Percentiles rank a stretch among this genome's conserved stretches.
These are phyloP conservation scores for Clonostachys byssicola DNA, from an alignment of 2,329 filamentous ascomycete genomes.

Conservation along the genomic window DNA sequence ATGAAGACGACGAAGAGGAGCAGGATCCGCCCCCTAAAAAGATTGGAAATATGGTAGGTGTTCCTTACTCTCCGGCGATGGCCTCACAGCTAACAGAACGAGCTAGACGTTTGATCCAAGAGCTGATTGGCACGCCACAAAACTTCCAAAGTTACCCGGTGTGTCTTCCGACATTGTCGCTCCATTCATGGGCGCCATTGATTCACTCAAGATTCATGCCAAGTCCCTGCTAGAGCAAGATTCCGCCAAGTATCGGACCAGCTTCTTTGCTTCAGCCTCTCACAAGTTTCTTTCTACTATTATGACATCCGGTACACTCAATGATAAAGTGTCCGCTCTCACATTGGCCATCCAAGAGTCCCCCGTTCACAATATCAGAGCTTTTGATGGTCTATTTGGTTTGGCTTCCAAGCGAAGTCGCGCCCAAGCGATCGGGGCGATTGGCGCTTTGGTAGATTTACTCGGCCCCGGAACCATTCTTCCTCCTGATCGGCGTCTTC, in stretches of 20 bases:
- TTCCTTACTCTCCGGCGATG: conserved; percentile 1
- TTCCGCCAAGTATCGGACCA: conserved; percentile 67
- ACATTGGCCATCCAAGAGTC: conserved; percentile 95
- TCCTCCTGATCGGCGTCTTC: conserved; percentile 76
- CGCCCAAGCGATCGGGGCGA: conserved; percentile 86
- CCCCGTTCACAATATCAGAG: conserved; percentile 85
- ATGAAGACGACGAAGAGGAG: conserved; percentile 21
- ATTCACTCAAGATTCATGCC: conserved; percentile 64
- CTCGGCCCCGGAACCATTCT: conserved; percentile 84
- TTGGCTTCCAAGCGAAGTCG: conserved; percentile 92
- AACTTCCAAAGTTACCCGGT: conserved; percentile 34
- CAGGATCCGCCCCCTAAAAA: conserved; percentile 13
- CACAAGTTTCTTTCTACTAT: conserved; percentile 97
- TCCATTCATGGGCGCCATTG: conserved; percentile 36
- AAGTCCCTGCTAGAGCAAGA: conserved; percentile 73
- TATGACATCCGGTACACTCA: conserved; percentile 92
- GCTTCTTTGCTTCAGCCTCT: conserved; percentile 76
- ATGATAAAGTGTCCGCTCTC: conserved; percentile 92
- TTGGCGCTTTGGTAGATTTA: conserved; percentile 90
- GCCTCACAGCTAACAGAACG: conserved; percentile 25
- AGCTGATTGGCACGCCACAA: conserved; percentile 51
- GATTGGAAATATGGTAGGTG: conserved; percentile 27
- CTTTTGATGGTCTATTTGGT: conserved; percentile 77
- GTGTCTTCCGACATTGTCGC: conserved; percentile 39
- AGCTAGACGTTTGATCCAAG: conserved; percentile 50